These are phyloP conservation scores for Pisolithus microcarpus DNA, from an alignment of 768 basidiomycete genomes.

Conservation along the genomic window DNA sequence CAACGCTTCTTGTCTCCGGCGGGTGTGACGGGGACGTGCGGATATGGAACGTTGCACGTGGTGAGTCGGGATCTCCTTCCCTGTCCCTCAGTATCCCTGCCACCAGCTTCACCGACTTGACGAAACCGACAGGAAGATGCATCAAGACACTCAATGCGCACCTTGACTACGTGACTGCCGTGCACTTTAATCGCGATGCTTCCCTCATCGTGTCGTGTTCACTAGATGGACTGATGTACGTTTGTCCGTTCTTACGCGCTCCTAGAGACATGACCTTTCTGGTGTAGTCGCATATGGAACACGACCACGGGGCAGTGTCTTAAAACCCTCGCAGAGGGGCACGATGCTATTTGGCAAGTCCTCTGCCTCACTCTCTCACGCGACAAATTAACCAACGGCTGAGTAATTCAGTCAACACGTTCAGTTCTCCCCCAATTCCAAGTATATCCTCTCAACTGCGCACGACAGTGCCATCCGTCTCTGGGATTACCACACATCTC, in stretches of 20 bases:
- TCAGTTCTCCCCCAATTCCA: constrained; percentile 92
- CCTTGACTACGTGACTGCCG: constrained; percentile 89
- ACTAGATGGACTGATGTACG: constrained; percentile 90
- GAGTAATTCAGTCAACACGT: constrained; percentile 63
- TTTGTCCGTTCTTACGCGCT: constrained; percentile 8
- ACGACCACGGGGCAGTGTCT: constrained; percentile 88
- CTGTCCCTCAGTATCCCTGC: not conserved
- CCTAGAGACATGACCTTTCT: not conserved
- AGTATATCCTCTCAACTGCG: constrained; percentile 89
- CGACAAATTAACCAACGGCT: not conserved
- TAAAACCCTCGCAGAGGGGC: constrained; percentile 89
- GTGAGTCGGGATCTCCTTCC: constrained; percentile 30
- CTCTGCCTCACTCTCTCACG: not conserved
- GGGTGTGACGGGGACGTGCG: constrained; percentile 88
- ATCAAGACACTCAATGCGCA: constrained; percentile 87
- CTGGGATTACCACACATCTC: constrained; percentile 91
- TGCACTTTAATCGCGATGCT: constrained; percentile 90
- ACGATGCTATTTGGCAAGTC: constrained; percentile 69
- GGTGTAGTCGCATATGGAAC: constrained; percentile 87
- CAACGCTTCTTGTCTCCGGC: constrained; percentile 86
- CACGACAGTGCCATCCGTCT: constrained; percentile 89
- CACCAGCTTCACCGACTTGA: not conserved
- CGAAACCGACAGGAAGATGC: constrained; percentile 53
- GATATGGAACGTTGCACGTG: constrained; percentile 85
- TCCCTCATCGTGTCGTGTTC: constrained; percentile 87